Evolutionary conservation across 2,329 filamentous ascomycete genomes (phyloP).

Genomic region (Paraphoma sp.): DNA sequence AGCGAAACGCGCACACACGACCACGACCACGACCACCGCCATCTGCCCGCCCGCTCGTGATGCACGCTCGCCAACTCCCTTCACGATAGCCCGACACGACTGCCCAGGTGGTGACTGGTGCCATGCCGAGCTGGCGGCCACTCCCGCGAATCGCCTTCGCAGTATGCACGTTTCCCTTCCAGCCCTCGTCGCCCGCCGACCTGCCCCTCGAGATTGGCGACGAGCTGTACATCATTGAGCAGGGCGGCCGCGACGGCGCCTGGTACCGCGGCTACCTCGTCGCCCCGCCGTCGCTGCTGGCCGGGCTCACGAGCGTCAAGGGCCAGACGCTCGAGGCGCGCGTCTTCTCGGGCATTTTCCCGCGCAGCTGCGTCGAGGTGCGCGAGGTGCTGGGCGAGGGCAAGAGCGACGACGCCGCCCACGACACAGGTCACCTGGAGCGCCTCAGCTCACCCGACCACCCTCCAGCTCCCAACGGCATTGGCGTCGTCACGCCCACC

Average conservation of each 20-base stretch:
- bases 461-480: constrained; percentile 48
- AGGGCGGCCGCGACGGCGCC: constrained; percentile 81
- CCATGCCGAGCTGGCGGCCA: constrained; percentile 79
- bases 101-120: too few relatives aligned
- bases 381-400: constrained; percentile 81
- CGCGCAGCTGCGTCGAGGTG: constrained; percentile 91
- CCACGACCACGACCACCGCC: neutral
- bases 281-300: constrained; percentile 88
- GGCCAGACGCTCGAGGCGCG: constrained; percentile 93
- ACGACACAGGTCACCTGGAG: constrained; percentile 15
- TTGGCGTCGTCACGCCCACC: constrained; percentile 47
- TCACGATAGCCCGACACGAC: constrained; percentile 38
- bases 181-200: constrained; percentile 84
- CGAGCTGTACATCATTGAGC: constrained; percentile 98
- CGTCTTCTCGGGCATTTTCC: constrained; percentile 98
- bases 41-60: constrained; percentile 29
- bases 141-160: constrained; percentile 97
- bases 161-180: constrained; percentile 93
- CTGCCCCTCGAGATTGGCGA: constrained; percentile 97
- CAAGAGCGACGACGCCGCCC: constrained; percentile 28
- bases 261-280: constrained; percentile 97
- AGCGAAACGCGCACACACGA: neutral
- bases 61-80: constrained; percentile 34
- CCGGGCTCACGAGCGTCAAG: constrained; percentile 87
- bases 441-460: constrained; percentile 29